A percentile compares a stretch with the other conserved stretches of the same genome.
phyloP scores from a whole-genome alignment of 192 early-diverging fungal genomes.

The Dissophora globulifera region DNA sequence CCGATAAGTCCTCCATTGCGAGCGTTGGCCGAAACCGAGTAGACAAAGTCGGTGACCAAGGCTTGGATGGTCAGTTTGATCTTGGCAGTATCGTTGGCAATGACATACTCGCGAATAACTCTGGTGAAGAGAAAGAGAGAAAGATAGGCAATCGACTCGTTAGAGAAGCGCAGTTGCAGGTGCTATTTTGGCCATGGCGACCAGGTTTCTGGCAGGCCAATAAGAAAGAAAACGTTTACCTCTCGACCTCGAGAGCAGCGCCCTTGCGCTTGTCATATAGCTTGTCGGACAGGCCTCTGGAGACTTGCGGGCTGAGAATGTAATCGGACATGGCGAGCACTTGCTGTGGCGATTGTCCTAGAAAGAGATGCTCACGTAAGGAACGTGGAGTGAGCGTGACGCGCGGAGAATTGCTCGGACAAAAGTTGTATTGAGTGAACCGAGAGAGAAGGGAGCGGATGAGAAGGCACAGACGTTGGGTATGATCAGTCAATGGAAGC shows the following conservation, averaged over 20 bases:
- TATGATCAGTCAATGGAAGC: neutral
- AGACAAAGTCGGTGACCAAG: conserved; percentile 89
- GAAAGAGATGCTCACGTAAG: neutral
- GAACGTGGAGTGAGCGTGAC: too few species aligned
- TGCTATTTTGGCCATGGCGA: too few species aligned
- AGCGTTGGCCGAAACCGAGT: conserved; percentile 84
- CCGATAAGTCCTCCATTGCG: conserved; percentile 96
- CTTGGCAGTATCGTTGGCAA: conserved; percentile 60
- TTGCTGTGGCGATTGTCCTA: neutral
- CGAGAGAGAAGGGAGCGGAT: too few species aligned
- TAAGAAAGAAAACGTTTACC: conserved; percentile 48
- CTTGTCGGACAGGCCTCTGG: conserved; percentile 85
- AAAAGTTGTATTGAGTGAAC: conserved; percentile 7
- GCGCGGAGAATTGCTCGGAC: too few species aligned
- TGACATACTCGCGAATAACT: conserved; percentile 74
- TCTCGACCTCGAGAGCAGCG: conserved; percentile 93
- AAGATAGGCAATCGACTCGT: conserved; percentile 5
- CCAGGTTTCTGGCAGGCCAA: too few species aligned
- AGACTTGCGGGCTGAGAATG: conserved; percentile 62
- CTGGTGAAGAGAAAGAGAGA: conserved; percentile 12
- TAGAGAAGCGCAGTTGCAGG: too few species aligned
- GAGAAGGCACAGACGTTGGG: too few species aligned
- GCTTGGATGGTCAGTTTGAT: conserved; percentile 80
- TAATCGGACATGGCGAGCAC: conserved; percentile 41
- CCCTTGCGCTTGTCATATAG: conserved; percentile 95